phyloP scores from a whole-genome alignment of 2,329 filamentous ascomycete genomes.

The Colletotrichum costaricense region DNA sequence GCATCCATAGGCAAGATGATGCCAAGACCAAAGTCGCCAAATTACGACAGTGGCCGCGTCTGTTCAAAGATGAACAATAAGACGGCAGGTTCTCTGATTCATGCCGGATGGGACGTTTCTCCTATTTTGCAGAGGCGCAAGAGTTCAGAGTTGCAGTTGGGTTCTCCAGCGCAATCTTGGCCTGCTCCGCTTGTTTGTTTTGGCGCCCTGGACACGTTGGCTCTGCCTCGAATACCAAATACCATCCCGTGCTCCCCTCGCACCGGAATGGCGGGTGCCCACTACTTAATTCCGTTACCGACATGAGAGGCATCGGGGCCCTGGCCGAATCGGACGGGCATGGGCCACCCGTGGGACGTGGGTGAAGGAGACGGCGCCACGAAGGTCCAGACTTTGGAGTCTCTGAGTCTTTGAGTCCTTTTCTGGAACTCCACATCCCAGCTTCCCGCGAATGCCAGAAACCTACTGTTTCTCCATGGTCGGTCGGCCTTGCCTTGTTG shows the following conservation, averaged over 20 bases:
- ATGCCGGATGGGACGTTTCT: conserved; percentile 17
- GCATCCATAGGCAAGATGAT: background rate
- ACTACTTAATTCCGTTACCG: conserved; percentile 31
- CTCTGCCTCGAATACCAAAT: background rate
- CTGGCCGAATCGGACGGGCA: conserved; percentile 28
- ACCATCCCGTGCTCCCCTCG: background rate
- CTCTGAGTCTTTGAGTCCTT: background rate
- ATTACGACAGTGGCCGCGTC: conserved; percentile 14
- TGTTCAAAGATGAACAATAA: background rate
- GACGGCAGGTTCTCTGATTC: conserved; percentile 6
- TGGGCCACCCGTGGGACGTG: background rate
- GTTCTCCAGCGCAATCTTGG: conserved; percentile 23
- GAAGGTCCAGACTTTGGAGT: background rate
- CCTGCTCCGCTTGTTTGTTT: conserved; percentile 22
- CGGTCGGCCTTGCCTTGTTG: background rate
- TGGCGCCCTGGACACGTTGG: conserved; percentile 6
- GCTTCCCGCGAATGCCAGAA: background rate
- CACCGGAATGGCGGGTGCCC: conserved; percentile 27
- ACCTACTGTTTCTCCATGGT: background rate
- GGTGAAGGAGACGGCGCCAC: background rate
- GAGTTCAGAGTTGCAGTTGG: background rate
- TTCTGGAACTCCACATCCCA: background rate
- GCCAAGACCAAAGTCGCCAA: conserved; percentile 18
- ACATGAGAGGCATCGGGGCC: conserved; percentile 27
- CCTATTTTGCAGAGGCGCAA: background rate